A percentile compares a stretch with the other conserved stretches of the same genome.
Conservation (phyloP, 768 basidiomycete genomes). For the Flagelloscypha sp. region DNA sequence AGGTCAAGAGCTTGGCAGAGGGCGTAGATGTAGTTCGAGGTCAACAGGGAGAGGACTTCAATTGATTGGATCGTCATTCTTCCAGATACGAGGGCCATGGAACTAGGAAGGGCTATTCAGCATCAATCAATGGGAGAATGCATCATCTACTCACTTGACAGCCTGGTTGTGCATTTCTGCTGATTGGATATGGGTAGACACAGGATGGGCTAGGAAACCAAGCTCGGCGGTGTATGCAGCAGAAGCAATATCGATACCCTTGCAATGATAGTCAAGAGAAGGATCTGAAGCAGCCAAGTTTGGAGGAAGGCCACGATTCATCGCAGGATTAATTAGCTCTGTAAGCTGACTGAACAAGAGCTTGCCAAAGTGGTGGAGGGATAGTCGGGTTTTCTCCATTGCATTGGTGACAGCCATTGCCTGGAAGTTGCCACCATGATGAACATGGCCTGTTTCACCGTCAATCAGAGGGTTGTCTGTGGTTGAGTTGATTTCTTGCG, state of each 20-base stretch:
- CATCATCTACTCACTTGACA: constrained; percentile 54
- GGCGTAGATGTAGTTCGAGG: constrained; percentile 68
- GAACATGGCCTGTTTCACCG: constrained; percentile 51
- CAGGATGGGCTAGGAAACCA: constrained; percentile 75
- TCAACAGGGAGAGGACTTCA: constrained; percentile 69
- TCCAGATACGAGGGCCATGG: constrained; percentile 75
- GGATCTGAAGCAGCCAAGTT: constrained; percentile 74
- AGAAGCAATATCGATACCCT: constrained; percentile 78
- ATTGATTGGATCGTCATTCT: constrained; percentile 72
- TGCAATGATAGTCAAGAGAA: constrained; percentile 73
- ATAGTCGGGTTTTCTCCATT: constrained; percentile 80
- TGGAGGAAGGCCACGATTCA: constrained; percentile 79
- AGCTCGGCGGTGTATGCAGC: constrained; percentile 80
- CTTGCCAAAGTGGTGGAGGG: constrained; percentile 63
- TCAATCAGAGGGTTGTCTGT: constrained; percentile 87
- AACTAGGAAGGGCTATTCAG: constrained; percentile 34
- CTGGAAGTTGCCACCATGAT: constrained; percentile 88
- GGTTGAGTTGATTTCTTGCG: constrained; percentile 77
- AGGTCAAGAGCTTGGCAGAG: constrained; percentile 81
- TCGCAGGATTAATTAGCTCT: constrained; percentile 64
- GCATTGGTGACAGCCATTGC: constrained; percentile 78
- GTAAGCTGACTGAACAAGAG: constrained; percentile 60
- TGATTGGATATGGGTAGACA: constrained; percentile 76
- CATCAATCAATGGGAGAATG: constrained; percentile 1
- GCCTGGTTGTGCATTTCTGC: constrained; percentile 93